Evolutionary conservation across 2,329 filamentous ascomycete species (phyloP), one percentile per base, ranked within the genome.

Genomic region (Purpureocillium takamizusanense): DNA sequence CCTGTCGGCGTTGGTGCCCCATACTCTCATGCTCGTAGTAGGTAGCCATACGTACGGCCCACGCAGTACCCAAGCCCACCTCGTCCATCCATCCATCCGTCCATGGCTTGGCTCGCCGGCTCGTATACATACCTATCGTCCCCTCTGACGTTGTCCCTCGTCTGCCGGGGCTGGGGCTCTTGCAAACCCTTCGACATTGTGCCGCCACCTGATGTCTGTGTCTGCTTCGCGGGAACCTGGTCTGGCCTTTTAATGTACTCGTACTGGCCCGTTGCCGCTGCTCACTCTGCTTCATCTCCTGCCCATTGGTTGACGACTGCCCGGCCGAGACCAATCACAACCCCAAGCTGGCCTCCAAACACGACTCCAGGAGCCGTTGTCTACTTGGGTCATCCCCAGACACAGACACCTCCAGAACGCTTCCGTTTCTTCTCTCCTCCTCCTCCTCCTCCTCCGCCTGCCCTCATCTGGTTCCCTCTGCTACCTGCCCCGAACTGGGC

Each of bases 291-390:
- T 53, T 60, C 55, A 54, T 53, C 54, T 52, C 50, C 21, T 48
- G 51, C 48, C 46, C 45, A 59, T 60, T 61, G 58, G 58, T 53
- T 49, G 45, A 49, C 40, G 46, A 46, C 33, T 44, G 46, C 54
- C 51, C 48, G 42, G 47, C 42, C 39, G 51, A 48, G 50, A 50
- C 58, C 58, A 61, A 61, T 60, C 56, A 60, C 48, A 55, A 46
- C 43, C 42, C 37, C 42, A 42, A 42, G 42, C 49, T 43, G 43
- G 40, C 50, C 43, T 46, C 47, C 53, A 55, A 53, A 55, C 50
- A 52, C 41, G 42, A 46, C 46, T 41, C 40, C 39, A 46, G 43
- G 43, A 47, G 44, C 42, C 47, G 42, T 46, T 44, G 46, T 49
- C 39, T 38, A 40, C 46, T 45, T 46, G 40, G 21, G 51, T 42